Evolutionary conservation across 805 yeast species (phyloP), one percentile per base, ranked within the genome.

Genomic region (Suhomyces kilbournensis): DNA sequence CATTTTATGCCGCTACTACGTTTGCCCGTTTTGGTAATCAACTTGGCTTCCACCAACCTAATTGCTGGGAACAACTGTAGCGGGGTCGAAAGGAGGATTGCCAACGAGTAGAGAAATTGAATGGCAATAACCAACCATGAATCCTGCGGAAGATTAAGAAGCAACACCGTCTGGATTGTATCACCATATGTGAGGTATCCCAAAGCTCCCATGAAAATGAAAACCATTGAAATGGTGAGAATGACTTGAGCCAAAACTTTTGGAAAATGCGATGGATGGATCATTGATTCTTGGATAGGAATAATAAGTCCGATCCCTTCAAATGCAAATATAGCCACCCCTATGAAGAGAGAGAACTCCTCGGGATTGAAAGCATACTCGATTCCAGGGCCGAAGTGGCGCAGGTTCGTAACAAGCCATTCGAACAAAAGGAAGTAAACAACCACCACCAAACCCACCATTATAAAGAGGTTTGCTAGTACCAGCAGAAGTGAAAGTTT

Each of bases 291-390:
- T 61, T 88, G 90, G 49, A 88, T 85, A 0, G 96, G 96, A 22
- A 88, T 85, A 47, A 88, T 85, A 46, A 88, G 72, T 0, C 96
- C 94, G 52, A 88, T 87, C 1, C 96, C 96, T 70, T 88, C 96
- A 63, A 87, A 88, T n/a, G 94, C 90, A 72, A 88, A 88, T 28
- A 88, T 88, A 2, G 93, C 92, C 6, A 88, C 89, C 7, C 96
- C 96, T 48, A 88, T 83, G 62, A 88, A 88, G 46, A 88, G 68
- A 0, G 93, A 82, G 77, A 89, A 88, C 48, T 77, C 77, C 4
- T 77, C 72, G 28, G 71, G 55, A 65, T 87, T 87, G 69, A 87
- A 79, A 32, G 69, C 64, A 47, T 68, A 66, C 20, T 74, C 72
- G 30, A 87, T 74, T 2, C 80, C 83, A 2, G 72, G 74, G 1